Conservation (phyloP, 768 basidiomycete species). For the Pleurotus tuoliensis region DNA sequence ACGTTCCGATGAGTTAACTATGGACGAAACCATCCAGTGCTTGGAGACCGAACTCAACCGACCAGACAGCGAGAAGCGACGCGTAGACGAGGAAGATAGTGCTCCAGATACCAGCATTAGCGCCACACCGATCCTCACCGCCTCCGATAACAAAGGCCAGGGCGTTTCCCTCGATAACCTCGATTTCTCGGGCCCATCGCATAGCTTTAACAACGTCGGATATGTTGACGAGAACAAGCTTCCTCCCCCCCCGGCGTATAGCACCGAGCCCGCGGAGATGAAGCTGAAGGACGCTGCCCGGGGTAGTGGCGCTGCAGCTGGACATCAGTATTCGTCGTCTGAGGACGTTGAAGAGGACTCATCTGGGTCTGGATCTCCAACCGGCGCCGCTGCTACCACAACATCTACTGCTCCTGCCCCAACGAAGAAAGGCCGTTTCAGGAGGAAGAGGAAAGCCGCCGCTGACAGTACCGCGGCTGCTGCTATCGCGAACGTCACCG, state of each 20-base stretch:
- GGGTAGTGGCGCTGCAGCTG: conserved; percentile 23
- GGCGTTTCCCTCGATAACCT: conserved; percentile 48
- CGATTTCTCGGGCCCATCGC: conserved; percentile 58
- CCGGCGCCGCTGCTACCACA: neutral
- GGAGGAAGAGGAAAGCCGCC: conserved; percentile 15
- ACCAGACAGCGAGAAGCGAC: conserved; percentile 67
- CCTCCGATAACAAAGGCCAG: conserved; percentile 34
- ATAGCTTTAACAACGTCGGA: conserved; percentile 13
- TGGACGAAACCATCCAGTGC: conserved; percentile 78
- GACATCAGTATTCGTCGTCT: conserved; percentile 35
- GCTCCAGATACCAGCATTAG: conserved; percentile 46
- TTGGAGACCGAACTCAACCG: conserved; percentile 82
- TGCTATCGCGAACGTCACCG: neutral
- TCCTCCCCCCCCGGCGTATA: conserved; percentile 19
- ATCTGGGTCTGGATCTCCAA: conserved; percentile 16
- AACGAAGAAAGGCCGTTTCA: conserved; percentile 18
- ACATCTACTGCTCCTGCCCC: neutral
- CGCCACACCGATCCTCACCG: conserved; percentile 46
- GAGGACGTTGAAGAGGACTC: conserved; percentile 33
- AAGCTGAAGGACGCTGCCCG: conserved; percentile 32
- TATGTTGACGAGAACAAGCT: conserved; percentile 8
- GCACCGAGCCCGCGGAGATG: conserved; percentile 46
- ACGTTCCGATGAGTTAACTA: conserved; percentile 64
- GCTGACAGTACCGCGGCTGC: neutral
- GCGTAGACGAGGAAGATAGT: conserved; percentile 47